These are phyloP conservation scores for Claviceps lovelessii DNA, from an alignment of 2,329 filamentous ascomycete genomes.

Conservation along the genomic window DNA sequence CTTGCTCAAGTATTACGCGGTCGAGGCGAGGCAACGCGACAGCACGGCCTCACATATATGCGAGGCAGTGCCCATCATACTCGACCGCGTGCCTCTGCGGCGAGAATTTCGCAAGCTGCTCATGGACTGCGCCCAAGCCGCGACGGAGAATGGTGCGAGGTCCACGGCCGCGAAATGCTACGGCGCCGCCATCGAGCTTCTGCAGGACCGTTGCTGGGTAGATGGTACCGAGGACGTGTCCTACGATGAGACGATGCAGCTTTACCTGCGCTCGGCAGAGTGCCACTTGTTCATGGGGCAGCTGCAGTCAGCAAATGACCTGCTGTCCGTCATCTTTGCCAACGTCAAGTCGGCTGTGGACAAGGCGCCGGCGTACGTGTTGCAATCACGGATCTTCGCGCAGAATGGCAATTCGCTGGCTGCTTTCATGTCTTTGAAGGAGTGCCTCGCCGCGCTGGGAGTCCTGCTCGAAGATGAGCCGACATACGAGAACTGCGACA, in stretches of 20 bases:
- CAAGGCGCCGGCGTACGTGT: constrained; percentile 69
- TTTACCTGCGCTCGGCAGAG: constrained; percentile 68
- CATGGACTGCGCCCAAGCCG: constrained; percentile 62
- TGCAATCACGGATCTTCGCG: constrained; percentile 66
- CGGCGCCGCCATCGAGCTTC: constrained; percentile 57
- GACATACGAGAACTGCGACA: constrained; percentile 64
- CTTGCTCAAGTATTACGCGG: constrained; percentile 55
- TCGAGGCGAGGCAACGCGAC: constrained; percentile 51
- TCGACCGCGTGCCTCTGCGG: constrained; percentile 43
- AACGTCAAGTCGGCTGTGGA: constrained; percentile 60
- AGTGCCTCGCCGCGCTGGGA: constrained; percentile 56
- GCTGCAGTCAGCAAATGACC: constrained; percentile 47
- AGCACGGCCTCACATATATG: constrained; percentile 71
- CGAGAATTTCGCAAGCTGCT: constrained; percentile 60
- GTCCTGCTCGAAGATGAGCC: constrained; percentile 51
- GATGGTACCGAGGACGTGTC: constrained; percentile 55
- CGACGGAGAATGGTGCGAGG: constrained; percentile 69
- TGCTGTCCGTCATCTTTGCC: constrained; percentile 56
- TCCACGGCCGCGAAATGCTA: constrained; percentile 75
- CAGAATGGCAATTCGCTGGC: constrained; percentile 56
- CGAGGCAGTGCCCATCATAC: constrained; percentile 61
- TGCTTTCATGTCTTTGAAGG: constrained; percentile 56
- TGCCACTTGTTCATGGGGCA: constrained; percentile 69
- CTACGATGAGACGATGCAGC: constrained; percentile 72
- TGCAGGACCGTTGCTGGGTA: constrained; percentile 69